These are phyloP conservation scores for Prinsepia uniflora DNA, from an alignment of 306 rosid genomes.

Conservation along the genomic window DNA sequence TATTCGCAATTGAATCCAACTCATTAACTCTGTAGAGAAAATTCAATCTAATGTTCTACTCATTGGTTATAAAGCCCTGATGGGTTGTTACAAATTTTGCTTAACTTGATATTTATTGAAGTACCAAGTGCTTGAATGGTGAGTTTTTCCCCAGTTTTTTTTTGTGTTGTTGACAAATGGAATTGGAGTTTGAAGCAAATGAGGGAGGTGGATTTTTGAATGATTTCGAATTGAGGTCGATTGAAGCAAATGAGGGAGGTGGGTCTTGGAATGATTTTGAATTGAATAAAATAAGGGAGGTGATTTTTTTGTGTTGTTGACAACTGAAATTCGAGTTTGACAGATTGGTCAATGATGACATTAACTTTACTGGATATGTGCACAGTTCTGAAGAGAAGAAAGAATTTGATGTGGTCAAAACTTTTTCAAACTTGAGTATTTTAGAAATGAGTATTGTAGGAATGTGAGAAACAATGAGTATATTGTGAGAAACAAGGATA, in stretches of 20 bases:
- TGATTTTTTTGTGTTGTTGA: too few relatives aligned
- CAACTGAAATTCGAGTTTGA: too few relatives aligned
- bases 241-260: too few relatives aligned
- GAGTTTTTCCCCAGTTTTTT: not conserved
- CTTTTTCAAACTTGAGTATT: constrained; percentile 42
- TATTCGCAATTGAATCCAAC: not conserved
- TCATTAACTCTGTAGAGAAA: not conserved
- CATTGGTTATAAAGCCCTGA: not conserved
- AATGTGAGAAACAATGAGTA: too few relatives aligned
- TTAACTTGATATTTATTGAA: not conserved
- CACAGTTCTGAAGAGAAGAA: constrained; percentile 22
- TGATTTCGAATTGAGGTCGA: constrained; percentile 9
- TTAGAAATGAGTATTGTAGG: constrained; percentile 27
- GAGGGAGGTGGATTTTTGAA: constrained; percentile 11
- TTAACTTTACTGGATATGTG: constrained; percentile 23
- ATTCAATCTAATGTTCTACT: constrained; percentile 10
- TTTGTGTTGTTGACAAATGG: not conserved
- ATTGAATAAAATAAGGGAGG: constrained; percentile 63
- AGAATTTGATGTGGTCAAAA: constrained; percentile 40
- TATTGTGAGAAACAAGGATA: too few relatives aligned
- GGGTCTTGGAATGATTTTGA: constrained; percentile 19
- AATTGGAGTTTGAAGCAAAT: too few relatives aligned
- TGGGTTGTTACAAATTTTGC: not conserved
- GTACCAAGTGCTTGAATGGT: not conserved
- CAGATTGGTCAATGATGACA: constrained; percentile 60